phyloP scores from a whole-genome alignment of 768 basidiomycete species.

The Tulasnella sp. region DNA sequence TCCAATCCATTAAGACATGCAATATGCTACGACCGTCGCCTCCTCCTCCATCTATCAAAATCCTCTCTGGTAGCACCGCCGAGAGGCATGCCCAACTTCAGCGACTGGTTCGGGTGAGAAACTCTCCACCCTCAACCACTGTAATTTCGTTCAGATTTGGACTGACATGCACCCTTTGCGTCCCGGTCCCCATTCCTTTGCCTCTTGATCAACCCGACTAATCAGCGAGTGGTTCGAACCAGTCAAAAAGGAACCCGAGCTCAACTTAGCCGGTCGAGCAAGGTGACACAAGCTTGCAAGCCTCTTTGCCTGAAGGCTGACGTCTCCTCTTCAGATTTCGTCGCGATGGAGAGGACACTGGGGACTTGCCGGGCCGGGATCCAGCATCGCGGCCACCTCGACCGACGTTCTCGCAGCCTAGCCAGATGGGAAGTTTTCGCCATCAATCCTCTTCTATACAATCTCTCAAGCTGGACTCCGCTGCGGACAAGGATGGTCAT shows the following conservation, averaged over 20 bases:
- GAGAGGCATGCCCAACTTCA: slow-evolving; percentile 65
- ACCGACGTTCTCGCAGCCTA: slow-evolving; percentile 60
- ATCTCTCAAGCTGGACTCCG: slow-evolving; percentile 37
- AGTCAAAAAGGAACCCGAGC: slow-evolving; percentile 59
- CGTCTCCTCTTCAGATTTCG: slow-evolving; percentile 25
- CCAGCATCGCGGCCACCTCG: slow-evolving; percentile 43
- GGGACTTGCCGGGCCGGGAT: slow-evolving; percentile 26
- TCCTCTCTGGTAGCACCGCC: slow-evolving; percentile 70
- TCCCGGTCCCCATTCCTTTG: background rate
- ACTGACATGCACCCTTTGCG: slow-evolving; percentile 4
- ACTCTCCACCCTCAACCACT: slow-evolving; percentile 2
- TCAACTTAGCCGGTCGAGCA: slow-evolving; percentile 16
- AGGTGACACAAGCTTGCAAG: background rate
- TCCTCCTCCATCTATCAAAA: slow-evolving; percentile 54
- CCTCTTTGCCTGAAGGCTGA: background rate
- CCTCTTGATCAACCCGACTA: background rate
- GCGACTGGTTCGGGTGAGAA: slow-evolving; percentile 81
- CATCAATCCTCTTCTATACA: slow-evolving; percentile 64
- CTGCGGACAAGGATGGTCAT: slow-evolving; percentile 33
- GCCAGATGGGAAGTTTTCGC: slow-evolving; percentile 89
- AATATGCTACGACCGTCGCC: slow-evolving; percentile 46
- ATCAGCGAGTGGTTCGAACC: slow-evolving; percentile 19
- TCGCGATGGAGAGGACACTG: slow-evolving; percentile 57
- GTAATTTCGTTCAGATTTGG: background rate
- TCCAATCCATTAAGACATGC: no score